Evolutionary conservation across 2,329 filamentous ascomycete genomes (phyloP).

Genomic region (Talaromyces amestolkiae): DNA sequence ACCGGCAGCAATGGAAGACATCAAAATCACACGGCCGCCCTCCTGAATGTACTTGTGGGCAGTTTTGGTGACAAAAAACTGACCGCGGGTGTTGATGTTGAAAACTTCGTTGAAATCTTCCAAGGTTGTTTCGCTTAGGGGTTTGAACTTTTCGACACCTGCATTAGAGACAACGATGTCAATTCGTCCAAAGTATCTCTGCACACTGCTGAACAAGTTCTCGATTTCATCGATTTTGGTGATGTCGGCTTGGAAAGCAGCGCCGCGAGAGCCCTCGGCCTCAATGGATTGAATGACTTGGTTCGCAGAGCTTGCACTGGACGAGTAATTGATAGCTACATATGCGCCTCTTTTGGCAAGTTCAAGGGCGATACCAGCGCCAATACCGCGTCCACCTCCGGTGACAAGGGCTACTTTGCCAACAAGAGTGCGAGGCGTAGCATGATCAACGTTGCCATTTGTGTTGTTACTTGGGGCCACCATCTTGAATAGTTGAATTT

Average conservation of each 20-base stretch:
- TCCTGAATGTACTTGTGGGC: conserved; percentile 68
- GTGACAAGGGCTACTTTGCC: conserved; percentile 39
- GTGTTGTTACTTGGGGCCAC: conserved; percentile 13
- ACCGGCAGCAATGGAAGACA: conserved; percentile 67
- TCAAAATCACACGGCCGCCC: conserved; percentile 71
- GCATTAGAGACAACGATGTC: conserved; percentile 68
- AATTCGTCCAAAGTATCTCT: conserved; percentile 63
- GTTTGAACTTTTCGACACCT: conserved; percentile 43
- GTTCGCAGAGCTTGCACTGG: conserved; percentile 62
- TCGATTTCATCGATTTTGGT: conserved; percentile 62
- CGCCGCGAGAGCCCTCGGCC: conserved; percentile 60
- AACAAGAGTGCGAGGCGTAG: conserved; percentile 9
- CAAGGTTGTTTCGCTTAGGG: conserved; percentile 25
- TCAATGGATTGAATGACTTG: conserved; percentile 66
- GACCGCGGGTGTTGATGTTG: conserved; percentile 60
- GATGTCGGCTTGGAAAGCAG: conserved; percentile 67
- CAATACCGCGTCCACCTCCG: conserved; percentile 41
- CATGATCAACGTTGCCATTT: conserved; percentile 1
- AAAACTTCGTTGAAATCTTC: conserved; percentile 53
- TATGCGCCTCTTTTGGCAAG: conserved; percentile 41
- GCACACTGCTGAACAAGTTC: conserved; percentile 61
- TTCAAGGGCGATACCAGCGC: conserved; percentile 42
- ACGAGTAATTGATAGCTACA: conserved; percentile 49
- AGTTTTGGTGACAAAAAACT: conserved; percentile 63
- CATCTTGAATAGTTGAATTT: neutral